These are phyloP conservation scores for Auriscalpium orientale DNA, from an alignment of 768 basidiomycete genomes.

Conservation along the genomic window DNA sequence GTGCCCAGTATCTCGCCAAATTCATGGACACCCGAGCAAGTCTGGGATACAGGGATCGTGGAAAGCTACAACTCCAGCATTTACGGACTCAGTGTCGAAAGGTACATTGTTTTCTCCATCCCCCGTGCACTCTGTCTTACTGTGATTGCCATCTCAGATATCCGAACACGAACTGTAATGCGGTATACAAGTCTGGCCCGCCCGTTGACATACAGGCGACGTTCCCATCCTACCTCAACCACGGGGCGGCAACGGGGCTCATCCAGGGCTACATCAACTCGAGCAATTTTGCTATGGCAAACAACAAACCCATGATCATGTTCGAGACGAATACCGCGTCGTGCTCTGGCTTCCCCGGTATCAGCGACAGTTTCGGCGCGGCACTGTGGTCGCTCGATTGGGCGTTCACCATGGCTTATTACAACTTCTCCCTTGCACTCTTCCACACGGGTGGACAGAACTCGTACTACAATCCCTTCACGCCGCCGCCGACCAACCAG, in stretches of 20 bases:
- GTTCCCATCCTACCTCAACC: slow-evolving; percentile 53
- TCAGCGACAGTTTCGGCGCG: slow-evolving; percentile 52
- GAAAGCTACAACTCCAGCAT: slow-evolving; percentile 2
- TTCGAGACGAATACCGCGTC: slow-evolving; percentile 51
- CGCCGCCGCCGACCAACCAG: slow-evolving; percentile 48
- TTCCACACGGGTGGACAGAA: slow-evolving; percentile 56
- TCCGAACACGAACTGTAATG: slow-evolving; percentile 55
- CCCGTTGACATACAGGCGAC: slow-evolving; percentile 35
- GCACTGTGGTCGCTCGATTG: slow-evolving; percentile 49
- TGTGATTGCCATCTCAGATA: slow-evolving; percentile 32
- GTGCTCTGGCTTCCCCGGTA: slow-evolving; percentile 41
- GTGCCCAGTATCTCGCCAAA: slow-evolving; percentile 11
- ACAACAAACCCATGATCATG: slow-evolving; percentile 41
- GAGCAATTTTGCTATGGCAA: slow-evolving; percentile 30
- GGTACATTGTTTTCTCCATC: background rate
- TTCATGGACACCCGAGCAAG: slow-evolving; percentile 4
- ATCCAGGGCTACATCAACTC: slow-evolving; percentile 46
- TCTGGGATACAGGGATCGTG: slow-evolving; percentile 13
- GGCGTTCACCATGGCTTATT: slow-evolving; percentile 42
- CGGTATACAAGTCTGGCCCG: slow-evolving; percentile 35
- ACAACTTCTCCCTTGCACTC: slow-evolving; percentile 36
- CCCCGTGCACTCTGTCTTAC: background rate
- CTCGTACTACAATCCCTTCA: slow-evolving; percentile 50
- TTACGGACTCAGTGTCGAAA: slow-evolving; percentile 9
- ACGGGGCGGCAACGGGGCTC: slow-evolving; percentile 42